These are phyloP conservation scores for Pigoraptor vietnamica DNA, from an alignment of 78 protist genomes.

Conservation along the genomic window DNA sequence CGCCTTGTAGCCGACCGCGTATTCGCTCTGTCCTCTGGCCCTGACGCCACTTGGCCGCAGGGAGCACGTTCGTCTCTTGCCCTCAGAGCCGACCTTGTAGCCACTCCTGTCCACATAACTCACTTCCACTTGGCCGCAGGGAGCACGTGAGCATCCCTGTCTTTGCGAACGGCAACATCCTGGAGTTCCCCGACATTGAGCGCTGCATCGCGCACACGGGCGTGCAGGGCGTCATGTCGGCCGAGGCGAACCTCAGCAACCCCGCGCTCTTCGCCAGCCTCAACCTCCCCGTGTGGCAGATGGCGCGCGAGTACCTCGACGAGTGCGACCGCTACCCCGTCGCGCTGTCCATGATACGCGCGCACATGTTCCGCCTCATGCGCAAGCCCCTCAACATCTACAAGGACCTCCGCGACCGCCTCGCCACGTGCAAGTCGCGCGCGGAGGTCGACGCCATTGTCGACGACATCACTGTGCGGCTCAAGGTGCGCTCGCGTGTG, in stretches of 20 bases:
- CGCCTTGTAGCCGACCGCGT: neutral
- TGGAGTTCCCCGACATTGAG: conserved; percentile 8
- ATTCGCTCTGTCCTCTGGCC: neutral
- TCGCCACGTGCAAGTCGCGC: no score
- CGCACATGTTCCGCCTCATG: conserved; percentile 30
- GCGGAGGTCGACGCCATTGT: no score
- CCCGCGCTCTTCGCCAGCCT: conserved; percentile 47
- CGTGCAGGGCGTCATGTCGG: conserved; percentile 62
- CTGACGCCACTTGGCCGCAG: neutral
- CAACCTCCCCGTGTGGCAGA: neutral
- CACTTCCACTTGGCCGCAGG: neutral
- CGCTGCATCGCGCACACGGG: conserved; percentile 51
- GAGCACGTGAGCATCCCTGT: conserved; percentile 56
- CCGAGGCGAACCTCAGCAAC: conserved; percentile 48
- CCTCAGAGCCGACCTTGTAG: neutral
- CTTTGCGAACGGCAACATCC: conserved; percentile 72
- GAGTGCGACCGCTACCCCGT: neutral
- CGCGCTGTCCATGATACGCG: neutral
- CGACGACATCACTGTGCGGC: no score
- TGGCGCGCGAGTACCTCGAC: conserved; percentile 47
- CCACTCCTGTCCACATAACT: neutral
- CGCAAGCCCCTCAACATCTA: no score
- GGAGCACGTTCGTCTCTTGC: neutral
- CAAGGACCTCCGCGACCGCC: no score
- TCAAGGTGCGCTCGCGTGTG: no score